Percentiles rank a stretch among this genome's conserved stretches.
phyloP scores from a whole-genome alignment of 2,329 filamentous ascomycete species.

The Hymenotorrendiella dingleyae region DNA sequence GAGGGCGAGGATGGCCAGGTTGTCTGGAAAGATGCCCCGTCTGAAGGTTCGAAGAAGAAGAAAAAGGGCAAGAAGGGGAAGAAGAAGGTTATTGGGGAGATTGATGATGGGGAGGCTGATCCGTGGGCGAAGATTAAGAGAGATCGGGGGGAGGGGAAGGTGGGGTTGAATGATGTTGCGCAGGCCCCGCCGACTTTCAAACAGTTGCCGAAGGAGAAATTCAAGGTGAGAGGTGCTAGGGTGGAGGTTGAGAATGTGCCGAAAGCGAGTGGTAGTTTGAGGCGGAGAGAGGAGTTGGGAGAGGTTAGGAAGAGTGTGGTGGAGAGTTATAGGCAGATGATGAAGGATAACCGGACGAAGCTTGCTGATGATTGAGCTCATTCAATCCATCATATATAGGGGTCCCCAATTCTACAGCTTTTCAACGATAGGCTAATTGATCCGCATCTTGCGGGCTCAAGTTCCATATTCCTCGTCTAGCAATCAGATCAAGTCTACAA shows the following conservation, averaged over 20 bases:
- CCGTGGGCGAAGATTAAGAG: slow-evolving; percentile 29
- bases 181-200: slow-evolving; percentile 29
- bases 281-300: slow-evolving; percentile 67
- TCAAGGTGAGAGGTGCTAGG: slow-evolving; percentile 50
- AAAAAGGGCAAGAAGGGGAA: slow-evolving; percentile 25
- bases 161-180: slow-evolving; percentile 34
- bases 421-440: too few relatives aligned
- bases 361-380: not conserved
- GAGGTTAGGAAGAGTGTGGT: slow-evolving; percentile 64
- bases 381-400: too few relatives aligned
- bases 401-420: too few relatives aligned
- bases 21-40: slow-evolving; percentile 55
- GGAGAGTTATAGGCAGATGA: slow-evolving; percentile 65
- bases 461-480: too few relatives aligned
- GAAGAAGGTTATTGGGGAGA: slow-evolving; percentile 38
- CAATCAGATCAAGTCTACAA: too few relatives aligned
- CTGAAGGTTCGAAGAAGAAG: slow-evolving; percentile 25
- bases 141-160: slow-evolving; percentile 23
- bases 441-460: too few relatives aligned
- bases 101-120: slow-evolving; percentile 31
- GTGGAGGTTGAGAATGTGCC: slow-evolving; percentile 66
- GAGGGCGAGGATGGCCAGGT: slow-evolving; percentile 32
- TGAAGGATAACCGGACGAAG: slow-evolving; percentile 42
- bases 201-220: slow-evolving; percentile 30
- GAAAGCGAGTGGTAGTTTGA: slow-evolving; percentile 62